Evolutionary conservation across 1,284 basidiomycete species (phyloP), one percentile per base, ranked within the genome.

Genomic region (Sanghuangporus sanghuang): DNA sequence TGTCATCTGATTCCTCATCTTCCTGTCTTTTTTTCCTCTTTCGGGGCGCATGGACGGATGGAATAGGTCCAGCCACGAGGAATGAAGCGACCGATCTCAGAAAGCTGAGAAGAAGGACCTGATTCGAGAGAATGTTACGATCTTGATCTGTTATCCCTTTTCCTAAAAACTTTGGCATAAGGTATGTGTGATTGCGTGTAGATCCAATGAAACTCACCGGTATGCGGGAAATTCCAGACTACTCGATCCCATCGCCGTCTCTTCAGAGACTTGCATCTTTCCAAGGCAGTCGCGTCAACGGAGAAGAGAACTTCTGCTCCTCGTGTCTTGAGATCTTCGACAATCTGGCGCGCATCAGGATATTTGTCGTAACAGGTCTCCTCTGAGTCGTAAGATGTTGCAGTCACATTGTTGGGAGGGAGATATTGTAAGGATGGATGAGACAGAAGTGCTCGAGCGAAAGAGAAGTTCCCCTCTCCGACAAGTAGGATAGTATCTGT

Each of bases 401-500:
- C 93, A 2, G 90, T 86, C 50, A 98, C 76, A 68, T 90, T 92
- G 18, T 73, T 74, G 0, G 90, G 79, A 0, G 89, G 84, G 21
- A 94, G 78, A 64, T 80, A 77, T 44, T 78, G 78, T 53, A 90
- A 70, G 2, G 74, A 70, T n/a, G 66, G 66, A 40, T 75, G 71
- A 8, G 74, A 68, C 14, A 93, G 75, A 6, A 98, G 80, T 7
- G 95, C 87, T 23, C 84, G 85, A 0, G 95, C 82, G 71, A 95
- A 99, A 0, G 95, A 96, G 71, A 99, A 98, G 74, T 98, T 95
- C 32, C 93, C 93, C 77, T 98, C 96, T n/a, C 96, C 96, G 57
- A 98, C 79, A 42, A 98, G 82, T 14, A 98, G 82, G 54, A 98
- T 89, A 49, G 79, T 87, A 73, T 98, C 93, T 35, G 85, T 86